Evolutionary conservation across 208 protist genomes (phyloP), one percentile per base, ranked within the genome.

Genomic region (Crithidia acanthocephali): DNA sequence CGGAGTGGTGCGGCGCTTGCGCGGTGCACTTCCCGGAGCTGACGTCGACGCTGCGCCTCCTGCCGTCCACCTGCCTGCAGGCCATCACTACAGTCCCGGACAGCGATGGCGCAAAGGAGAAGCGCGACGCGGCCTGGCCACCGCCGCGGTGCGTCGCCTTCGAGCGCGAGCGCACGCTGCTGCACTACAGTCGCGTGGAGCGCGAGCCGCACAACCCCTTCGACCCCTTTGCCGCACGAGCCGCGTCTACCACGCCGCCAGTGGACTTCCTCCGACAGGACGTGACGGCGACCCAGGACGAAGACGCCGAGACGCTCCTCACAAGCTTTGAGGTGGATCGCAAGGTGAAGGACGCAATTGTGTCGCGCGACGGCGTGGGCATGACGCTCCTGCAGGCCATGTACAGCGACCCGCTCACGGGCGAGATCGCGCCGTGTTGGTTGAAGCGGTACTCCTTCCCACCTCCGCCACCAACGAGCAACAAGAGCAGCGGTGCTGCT

Each of bases 391-490:
- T 88, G 30, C 77, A 83, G 62, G 86, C 80, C 6, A 63, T 84
- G 32, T 85, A 83, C 81, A 81, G 76, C 28, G 79, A 88, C 61
- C 77, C 86, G 11, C 73, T 91, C 44, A 84, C 69, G 2, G 83
- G 83, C 37, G 79, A 74, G 45, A 76, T 88, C 4, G 82, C 74
- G 61, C 76, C 76, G 25, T 91, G 83, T 70, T 91, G 86, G 86
- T 44, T 91, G 51, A 91, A 91, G 53, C 77, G 83, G 13, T 91
- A 91, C 76, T 77, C 77, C 35, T 83, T 89, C 52, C 67, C 76
- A 2, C 50, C 61, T 18, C 37, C 42, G 27, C 68, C 55, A 40
- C 33, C 16, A 27, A 60, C 33, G 35, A 37, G 15, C 37, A 47
- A 28, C 11, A 23, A 23, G n/a, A n/a, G n/a, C n/a, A n/a, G n/a